A percentile compares a stretch with the other conserved stretches of the same genome.
phyloP scores from a whole-genome alignment of 352 stramenopile genomes.

The Peronospora farinosa region DNA sequence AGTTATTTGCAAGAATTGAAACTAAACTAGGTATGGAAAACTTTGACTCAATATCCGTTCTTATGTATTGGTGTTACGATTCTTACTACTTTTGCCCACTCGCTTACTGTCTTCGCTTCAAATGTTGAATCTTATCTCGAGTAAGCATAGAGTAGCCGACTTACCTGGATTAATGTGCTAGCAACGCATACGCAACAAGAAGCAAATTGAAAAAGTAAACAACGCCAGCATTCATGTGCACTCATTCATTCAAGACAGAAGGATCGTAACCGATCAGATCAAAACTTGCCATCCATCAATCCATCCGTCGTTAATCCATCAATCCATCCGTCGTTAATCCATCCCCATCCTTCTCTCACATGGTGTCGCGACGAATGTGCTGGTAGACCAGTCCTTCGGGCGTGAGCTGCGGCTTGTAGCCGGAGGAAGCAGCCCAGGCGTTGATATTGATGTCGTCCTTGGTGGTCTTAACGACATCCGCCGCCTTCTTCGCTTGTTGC shows the following conservation, averaged over 20 bases:
- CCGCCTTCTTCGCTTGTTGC: conserved; percentile 47
- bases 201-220: background rate
- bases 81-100: background rate
- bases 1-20: background rate
- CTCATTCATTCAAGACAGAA: background rate
- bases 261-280: conserved; percentile 1
- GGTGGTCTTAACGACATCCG: conserved; percentile 35
- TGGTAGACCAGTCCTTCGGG: conserved; percentile 54
- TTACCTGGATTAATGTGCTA: background rate
- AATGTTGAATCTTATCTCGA: background rate
- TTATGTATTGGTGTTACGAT: too few relatives aligned
- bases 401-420: conserved; percentile 33
- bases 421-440: conserved; percentile 27
- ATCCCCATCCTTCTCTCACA: conserved; percentile 32
- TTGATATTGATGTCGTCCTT: conserved; percentile 68
- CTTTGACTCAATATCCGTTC: too few relatives aligned
- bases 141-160: background rate
- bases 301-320: background rate
- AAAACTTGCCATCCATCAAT: background rate
- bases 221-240: background rate
- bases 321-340: background rate
- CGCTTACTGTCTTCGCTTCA: background rate
- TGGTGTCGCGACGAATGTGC: conserved; percentile 68
- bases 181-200: background rate
- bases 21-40: too few relatives aligned